Conservation (phyloP, 257 asterid species). For the Nicotiana noctiflora region DNA sequence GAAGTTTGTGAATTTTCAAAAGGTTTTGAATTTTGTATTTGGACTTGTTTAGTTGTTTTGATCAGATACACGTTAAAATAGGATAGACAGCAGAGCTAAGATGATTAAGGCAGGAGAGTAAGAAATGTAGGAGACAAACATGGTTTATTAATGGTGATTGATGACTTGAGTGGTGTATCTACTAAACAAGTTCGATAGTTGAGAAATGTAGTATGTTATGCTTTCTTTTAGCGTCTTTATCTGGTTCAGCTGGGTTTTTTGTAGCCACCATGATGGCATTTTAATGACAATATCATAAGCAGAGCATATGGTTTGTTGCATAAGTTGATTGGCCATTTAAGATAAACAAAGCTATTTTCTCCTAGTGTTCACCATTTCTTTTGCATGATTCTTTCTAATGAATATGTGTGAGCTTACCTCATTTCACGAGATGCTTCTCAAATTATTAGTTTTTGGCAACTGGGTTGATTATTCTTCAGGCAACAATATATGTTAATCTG, state of each 20-base stretch:
- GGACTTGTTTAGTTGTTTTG: background rate
- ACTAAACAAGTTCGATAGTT: background rate
- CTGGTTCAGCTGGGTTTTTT: background rate
- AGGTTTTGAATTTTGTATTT: background rate
- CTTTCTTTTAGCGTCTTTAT: background rate
- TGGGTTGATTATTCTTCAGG: background rate
- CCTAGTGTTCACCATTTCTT: background rate
- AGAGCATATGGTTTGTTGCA: background rate
- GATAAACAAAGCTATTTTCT: background rate
- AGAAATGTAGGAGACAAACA: background rate
- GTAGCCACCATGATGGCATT: background rate
- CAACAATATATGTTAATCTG: background rate
- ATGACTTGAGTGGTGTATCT: constrained; percentile 8
- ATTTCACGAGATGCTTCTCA: background rate
- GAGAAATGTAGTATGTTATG: background rate
- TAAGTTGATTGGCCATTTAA: background rate
- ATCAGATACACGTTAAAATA: background rate
- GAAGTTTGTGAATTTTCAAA: background rate
- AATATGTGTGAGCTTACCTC: background rate
- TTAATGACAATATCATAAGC: background rate
- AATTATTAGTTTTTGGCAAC: background rate
- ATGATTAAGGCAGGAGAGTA: background rate
- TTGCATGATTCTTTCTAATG: background rate
- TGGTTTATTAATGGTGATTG: background rate
- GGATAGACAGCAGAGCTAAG: background rate